Evolutionary conservation across 495 filamentous ascomycete species (phyloP).

Genomic region (Aspergillus ellipticus): DNA sequence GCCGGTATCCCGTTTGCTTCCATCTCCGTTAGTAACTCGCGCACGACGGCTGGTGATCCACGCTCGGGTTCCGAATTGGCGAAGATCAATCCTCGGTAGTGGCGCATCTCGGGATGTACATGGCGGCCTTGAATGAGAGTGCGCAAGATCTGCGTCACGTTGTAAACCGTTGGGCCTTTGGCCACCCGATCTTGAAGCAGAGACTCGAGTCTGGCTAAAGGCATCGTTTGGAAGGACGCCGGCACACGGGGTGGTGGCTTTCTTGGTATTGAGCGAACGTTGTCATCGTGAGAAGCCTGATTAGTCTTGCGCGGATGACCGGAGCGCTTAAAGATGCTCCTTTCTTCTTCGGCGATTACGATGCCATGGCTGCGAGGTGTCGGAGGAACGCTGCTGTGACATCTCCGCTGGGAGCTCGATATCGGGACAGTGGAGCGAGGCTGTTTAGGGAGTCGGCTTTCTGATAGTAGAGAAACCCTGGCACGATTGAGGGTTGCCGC

Average conservation of each 20-base stretch:
- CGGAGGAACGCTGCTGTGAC: constrained; percentile 17
- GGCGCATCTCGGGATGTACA: constrained; percentile 58
- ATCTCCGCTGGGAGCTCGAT: constrained; percentile 20
- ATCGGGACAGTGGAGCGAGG: constrained; percentile 8
- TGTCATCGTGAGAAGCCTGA: neutral
- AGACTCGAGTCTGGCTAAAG: constrained; percentile 25
- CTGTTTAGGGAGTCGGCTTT: constrained; percentile 11
- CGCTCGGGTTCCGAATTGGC: constrained; percentile 59
- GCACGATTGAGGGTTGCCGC: constrained; percentile 13
- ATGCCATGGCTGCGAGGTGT: neutral
- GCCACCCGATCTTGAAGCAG: constrained; percentile 21
- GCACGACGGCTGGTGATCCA: constrained; percentile 62
- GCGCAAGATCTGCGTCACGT: constrained; percentile 28
- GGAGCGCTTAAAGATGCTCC: neutral
- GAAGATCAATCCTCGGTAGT: constrained; percentile 71
- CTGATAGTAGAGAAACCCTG: constrained; percentile 6
- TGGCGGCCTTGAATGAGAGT: constrained; percentile 56
- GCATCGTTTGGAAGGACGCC: constrained; percentile 8
- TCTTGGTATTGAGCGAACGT: neutral
- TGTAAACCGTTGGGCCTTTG: constrained; percentile 20
- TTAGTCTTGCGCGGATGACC: neutral
- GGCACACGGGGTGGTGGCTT: constrained; percentile 20
- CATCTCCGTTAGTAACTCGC: constrained; percentile 67
- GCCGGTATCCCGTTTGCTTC: constrained; percentile 51
- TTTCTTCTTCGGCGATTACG: neutral